Percentiles rank a stretch among this genome's conserved stretches.
These are phyloP conservation scores for Lachnellula cervina DNA, from an alignment of 2,329 filamentous ascomycete species.

Conservation along the genomic window DNA sequence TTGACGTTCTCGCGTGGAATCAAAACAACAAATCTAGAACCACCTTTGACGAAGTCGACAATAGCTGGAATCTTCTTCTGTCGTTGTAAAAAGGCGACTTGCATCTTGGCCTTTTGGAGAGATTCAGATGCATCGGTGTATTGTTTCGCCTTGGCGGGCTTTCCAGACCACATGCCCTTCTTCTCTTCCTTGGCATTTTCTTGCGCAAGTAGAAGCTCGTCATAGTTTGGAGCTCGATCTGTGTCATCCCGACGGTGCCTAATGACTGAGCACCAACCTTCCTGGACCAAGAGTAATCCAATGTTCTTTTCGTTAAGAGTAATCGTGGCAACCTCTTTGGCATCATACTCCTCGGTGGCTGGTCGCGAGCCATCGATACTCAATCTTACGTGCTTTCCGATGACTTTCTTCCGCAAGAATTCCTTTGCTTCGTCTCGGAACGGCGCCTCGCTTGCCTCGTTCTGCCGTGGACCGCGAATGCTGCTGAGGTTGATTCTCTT, in stretches of 20 bases:
- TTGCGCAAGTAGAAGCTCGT: constrained; percentile 76
- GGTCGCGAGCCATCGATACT: constrained; percentile 87
- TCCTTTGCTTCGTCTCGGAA: constrained; percentile 95
- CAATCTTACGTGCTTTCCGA: constrained; percentile 91
- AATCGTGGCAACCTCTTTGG: constrained; percentile 89
- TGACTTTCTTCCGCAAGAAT: constrained; percentile 86
- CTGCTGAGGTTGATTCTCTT: constrained; percentile 91
- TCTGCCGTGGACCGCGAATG: constrained; percentile 84
- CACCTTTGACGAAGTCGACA: constrained; percentile 97
- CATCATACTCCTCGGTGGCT: constrained; percentile 84
- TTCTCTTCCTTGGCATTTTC: constrained; percentile 78
- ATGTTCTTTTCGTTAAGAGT: constrained; percentile 82
- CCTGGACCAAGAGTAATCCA: constrained; percentile 79
- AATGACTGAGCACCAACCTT: constrained; percentile 89
- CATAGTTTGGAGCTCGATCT: constrained; percentile 90
- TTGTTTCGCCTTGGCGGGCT: constrained; percentile 75
- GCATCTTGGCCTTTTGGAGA: constrained; percentile 91
- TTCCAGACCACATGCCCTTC: constrained; percentile 94
- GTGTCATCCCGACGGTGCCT: constrained; percentile 92
- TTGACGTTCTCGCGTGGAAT: constrained; percentile 91
- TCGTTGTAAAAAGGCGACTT: constrained; percentile 78
- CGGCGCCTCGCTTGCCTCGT: constrained; percentile 79
- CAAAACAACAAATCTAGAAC: constrained; percentile 85
- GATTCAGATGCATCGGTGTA: constrained; percentile 89
- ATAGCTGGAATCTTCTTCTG: constrained; percentile 90